A percentile compares a stretch with the other conserved stretches of the same genome.
Conservation (phyloP, 2,329 filamentous ascomycete genomes). For the Proliferodiscus dingleyae region DNA sequence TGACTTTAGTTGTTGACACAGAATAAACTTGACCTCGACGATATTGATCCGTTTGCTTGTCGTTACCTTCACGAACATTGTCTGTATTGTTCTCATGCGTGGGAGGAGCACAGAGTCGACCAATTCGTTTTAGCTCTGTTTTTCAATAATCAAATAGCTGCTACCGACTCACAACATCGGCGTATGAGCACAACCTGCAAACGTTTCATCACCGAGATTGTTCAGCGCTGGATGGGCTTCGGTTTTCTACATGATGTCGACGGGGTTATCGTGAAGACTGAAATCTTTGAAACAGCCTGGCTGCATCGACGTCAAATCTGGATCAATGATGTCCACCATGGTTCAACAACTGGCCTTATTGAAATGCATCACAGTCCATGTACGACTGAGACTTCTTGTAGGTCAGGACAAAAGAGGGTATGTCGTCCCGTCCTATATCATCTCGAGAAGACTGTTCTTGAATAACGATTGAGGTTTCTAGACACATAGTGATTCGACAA, state of each 20-base stretch:
- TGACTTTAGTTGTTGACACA: neutral
- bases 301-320: neutral
- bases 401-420: neutral
- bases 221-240: too few relatives aligned
- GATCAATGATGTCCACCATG: constrained; percentile 2
- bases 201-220: too few relatives aligned
- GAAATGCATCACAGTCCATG: constrained; percentile 1
- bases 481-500: too few relatives aligned
- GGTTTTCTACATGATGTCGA: constrained; percentile 2
- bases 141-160: too few relatives aligned
- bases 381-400: too few relatives aligned
- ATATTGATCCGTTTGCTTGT: constrained; percentile 4
- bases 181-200: too few relatives aligned
- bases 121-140: constrained; percentile 1
- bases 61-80: constrained; percentile 6
- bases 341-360: neutral
- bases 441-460: too few relatives aligned
- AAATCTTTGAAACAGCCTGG: constrained; percentile 5
- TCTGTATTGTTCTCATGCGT: constrained; percentile 2
- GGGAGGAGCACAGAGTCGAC: neutral
- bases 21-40: neutral
- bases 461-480: too few relatives aligned
- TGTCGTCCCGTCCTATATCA: too few relatives aligned
- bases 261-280: neutral
- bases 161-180: too few relatives aligned